Evolutionary conservation across 768 basidiomycete species (phyloP), one percentile per base, ranked within the genome.

Genomic region (Grammothele lineata): DNA sequence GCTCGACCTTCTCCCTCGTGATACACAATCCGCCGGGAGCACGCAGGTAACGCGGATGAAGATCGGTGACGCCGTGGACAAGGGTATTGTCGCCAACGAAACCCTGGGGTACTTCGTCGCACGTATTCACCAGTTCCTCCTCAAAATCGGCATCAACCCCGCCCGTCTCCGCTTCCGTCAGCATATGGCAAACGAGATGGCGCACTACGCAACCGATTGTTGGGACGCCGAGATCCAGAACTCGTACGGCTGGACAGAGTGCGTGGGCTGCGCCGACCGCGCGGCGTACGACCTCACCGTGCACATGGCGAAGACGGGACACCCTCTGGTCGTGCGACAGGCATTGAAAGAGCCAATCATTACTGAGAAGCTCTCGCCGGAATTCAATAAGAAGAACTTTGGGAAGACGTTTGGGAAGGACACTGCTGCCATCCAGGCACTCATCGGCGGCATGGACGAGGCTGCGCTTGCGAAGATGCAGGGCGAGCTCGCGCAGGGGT

Each of bases 171-270:
- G 96, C 43, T 98, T 97, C 80, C 77, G 96, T 26, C 96, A 99
- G 62, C 96, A 99, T 66, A 98, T 98, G 96, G 78, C 70, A 30
- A 99, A 98, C 69, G 96, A 98, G 74, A 98, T 98, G 95, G 96
- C 96, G 1, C 96, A 98, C 66, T 99, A 99, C 65, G 95, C 96
- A 45, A 81, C 92, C 32, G 95, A 98, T 69, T 99, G 96, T 68
- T 99, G 96, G 96, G 96, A 99, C 63, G 96, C 94, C 35, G 96
- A 99, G 72, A 97, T 98, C 55, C 78, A 92, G 53, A 92, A 90
- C 44, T 87, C 90, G 40, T 75, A 85, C 52, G 81, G 86, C 37
- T 99, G 96, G 96, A 95, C 92, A 43, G 96, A 99, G 70, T 99
- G 96, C 65, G 94, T 98, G 45, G 96, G 96, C 8, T 99, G 96